phyloP scores from a whole-genome alignment of 176 grass and related monocot species.

The Aegilops longissima region DNA sequence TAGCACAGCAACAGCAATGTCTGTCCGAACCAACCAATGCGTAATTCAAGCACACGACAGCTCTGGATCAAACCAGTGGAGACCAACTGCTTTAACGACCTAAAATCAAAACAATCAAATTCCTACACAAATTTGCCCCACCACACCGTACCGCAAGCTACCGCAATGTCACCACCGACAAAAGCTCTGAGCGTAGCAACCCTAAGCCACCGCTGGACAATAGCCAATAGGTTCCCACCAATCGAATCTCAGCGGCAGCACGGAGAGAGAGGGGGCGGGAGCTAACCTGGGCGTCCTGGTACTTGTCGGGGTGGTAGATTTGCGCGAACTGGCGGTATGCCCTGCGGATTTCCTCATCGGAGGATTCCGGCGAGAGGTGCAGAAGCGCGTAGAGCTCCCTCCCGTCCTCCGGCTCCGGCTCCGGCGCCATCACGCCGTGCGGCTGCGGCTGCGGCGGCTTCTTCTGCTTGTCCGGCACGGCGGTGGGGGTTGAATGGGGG shows the following conservation, averaged over 20 bases:
- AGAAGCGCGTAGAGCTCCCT: conserved; percentile 80
- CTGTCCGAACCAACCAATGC: not conserved
- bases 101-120: conserved; percentile 1
- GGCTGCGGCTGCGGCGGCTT: not conserved
- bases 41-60: not conserved
- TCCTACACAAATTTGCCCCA: not conserved
- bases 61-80: not conserved
- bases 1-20: not conserved
- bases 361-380: conserved; percentile 79
- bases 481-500: not conserved
- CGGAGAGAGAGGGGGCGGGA: not conserved
- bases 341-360: conserved; percentile 80
- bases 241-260: not conserved
- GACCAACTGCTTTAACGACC: conserved; percentile 1
- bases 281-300: conserved; percentile 63
- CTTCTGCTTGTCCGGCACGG: conserved; percentile 5
- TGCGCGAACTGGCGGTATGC: conserved; percentile 91
- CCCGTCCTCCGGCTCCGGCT: conserved; percentile 45
- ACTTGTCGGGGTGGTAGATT: conserved; percentile 96
- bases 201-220: conserved; percentile 11
- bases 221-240: not conserved
- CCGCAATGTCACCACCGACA: conserved; percentile 1
- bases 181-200: not conserved
- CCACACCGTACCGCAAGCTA: not conserved
- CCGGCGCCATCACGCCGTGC: conserved; percentile 32